These are phyloP conservation scores for Cylindrotheca closterium DNA, from an alignment of 108 stramenopile species.

Conservation along the genomic window DNA sequence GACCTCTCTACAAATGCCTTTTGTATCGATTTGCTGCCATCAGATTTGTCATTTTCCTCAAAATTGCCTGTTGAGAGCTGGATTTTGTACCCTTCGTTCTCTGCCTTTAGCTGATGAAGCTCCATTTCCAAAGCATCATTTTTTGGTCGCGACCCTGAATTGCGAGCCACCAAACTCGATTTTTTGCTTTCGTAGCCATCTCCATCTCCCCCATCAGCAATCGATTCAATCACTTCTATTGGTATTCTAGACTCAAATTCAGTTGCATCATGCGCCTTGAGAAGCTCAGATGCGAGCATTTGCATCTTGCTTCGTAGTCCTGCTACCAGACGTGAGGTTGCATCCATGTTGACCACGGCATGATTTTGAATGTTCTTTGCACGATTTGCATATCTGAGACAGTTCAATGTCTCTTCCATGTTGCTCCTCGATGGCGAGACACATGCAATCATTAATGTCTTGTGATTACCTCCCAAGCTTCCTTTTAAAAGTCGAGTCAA, in stretches of 20 bases:
- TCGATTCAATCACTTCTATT: constrained; percentile 32
- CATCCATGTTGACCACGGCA: constrained; percentile 69
- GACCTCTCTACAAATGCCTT: constrained; percentile 30
- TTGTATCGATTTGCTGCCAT: constrained; percentile 13
- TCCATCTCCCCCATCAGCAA: constrained; percentile 43
- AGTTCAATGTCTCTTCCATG: constrained; percentile 93
- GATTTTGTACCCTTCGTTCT: constrained; percentile 41
- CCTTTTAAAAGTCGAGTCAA: constrained; percentile 88
- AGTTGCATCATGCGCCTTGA: constrained; percentile 50
- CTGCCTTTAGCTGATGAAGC: constrained; percentile 24
- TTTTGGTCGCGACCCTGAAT: neutral
- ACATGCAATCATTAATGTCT: constrained; percentile 97
- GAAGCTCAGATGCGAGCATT: constrained; percentile 53
- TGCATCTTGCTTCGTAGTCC: constrained; percentile 45
- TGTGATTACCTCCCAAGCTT: constrained; percentile 94
- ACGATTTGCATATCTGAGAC: constrained; percentile 94
- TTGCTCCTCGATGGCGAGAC: constrained; percentile 76
- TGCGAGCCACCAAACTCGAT: neutral
- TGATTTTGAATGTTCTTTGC: constrained; percentile 97
- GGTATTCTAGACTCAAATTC: constrained; percentile 28
- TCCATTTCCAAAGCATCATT: constrained; percentile 2
- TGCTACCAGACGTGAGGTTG: constrained; percentile 50
- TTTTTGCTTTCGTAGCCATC: neutral
- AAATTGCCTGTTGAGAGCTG: constrained; percentile 15
- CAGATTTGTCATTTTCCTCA: constrained; percentile 6